phyloP scores from a whole-genome alignment of 1,139 yeast species.

The Debaryomycetaceae sp. region DNA sequence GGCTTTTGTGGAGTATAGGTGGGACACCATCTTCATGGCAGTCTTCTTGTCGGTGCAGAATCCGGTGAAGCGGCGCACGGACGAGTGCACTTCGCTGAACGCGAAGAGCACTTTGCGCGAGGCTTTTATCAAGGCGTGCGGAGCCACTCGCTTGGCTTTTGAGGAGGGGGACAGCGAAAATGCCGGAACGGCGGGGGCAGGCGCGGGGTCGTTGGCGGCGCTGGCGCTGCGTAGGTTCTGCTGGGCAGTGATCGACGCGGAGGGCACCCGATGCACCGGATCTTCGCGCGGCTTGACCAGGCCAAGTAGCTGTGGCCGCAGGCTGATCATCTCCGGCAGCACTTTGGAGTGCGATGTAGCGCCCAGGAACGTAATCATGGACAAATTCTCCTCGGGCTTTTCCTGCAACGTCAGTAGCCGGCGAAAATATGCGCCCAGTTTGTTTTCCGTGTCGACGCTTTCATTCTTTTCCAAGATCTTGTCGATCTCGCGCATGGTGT shows the following conservation, averaged over 20 bases:
- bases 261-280: too few species aligned
- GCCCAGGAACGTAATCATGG: neutral
- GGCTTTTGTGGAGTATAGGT: slow-evolving; percentile 44
- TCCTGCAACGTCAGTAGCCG: slow-evolving; percentile 63
- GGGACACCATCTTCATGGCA: slow-evolving; percentile 46
- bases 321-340: neutral
- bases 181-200: slow-evolving; percentile 4
- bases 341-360: neutral
- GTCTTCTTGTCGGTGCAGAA: slow-evolving; percentile 57
- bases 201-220: slow-evolving; percentile 1
- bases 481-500: slow-evolving; percentile 31
- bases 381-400: slow-evolving; percentile 21
- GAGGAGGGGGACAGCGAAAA: slow-evolving; percentile 3
- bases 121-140: slow-evolving; percentile 31
- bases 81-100: slow-evolving; percentile 61
- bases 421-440: slow-evolving; percentile 59
- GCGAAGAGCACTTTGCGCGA: slow-evolving; percentile 49
- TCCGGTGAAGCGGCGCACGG: slow-evolving; percentile 54
- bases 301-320: slow-evolving; percentile 4
- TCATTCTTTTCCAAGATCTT: slow-evolving; percentile 30
- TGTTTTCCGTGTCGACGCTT: slow-evolving; percentile 32
- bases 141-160: slow-evolving; percentile 8
- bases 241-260: neutral
- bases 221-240: slow-evolving; percentile 2
- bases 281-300: too few species aligned